Evolutionary conservation across 2,329 filamentous ascomycete species (phyloP), one percentile per base, ranked within the genome.

Genomic region (Penicillium fuscoglaucum): DNA sequence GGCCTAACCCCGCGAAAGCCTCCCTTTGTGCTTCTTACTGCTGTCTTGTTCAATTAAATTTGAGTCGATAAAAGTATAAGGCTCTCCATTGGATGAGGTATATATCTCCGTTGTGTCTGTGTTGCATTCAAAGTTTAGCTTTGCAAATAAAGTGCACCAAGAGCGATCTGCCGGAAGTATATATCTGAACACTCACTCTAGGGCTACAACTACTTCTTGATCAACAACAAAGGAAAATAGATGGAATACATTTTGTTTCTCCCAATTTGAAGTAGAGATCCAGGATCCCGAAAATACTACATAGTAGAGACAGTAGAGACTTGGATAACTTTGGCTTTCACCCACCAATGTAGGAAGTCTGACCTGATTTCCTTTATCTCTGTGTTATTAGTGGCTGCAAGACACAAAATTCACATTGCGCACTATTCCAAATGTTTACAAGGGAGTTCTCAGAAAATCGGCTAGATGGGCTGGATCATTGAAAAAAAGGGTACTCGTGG

Each of bases 1-100:
- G 6, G 13, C 5, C 12, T 39, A 53, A 41, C 55, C 55, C 55
- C 55, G 55, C 55, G n/a, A 54, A 28, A 4, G 48, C n/a, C 10
- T 39, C 44, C 29, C 43, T 46, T 43, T 48, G 4, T 35, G 33
- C 19, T 55, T 15, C 28, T 13, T 24, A 6, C 9, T 45, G 15
- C 10, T 35, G 15, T 35, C 31, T 52, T 45, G 9, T 39, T 45
- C 24, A 24, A 21, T 37, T 19, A 10, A 21, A 28, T 21, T 8
- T 12, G 12, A 43, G 26, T 43, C n/a, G 6, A 41, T 29, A 6
- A 10, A 50, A 24, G 8, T 24, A 15, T 12, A 5, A 7, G 19
- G 0, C 46, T 35, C 19, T 51, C 7, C 2, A 19, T 29, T 51
- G 5, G 12, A 6, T 17, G n/a, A 26, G 8, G 4, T 40, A 21